These are phyloP conservation scores for Eremothecium cymbalariae DNA, from an alignment of 1,139 yeast species.

Conservation along the genomic window DNA sequence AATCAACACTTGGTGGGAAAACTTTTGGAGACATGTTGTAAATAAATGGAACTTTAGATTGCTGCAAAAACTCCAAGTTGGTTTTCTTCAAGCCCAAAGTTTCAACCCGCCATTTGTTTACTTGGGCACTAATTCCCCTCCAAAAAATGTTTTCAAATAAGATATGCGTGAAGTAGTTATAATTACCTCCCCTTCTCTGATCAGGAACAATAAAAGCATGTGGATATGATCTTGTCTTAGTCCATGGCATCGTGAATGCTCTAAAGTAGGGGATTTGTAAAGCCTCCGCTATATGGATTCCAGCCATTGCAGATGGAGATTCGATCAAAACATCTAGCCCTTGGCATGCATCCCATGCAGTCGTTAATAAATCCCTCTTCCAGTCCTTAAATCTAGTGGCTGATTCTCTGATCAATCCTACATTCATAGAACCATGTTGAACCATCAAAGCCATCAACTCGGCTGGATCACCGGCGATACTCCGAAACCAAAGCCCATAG, in stretches of 20 bases:
- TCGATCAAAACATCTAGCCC: conserved; percentile 79
- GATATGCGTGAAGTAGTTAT: conserved; percentile 84
- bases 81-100: conserved; percentile 61
- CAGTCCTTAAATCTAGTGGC: conserved; percentile 66
- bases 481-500: conserved; percentile 61
- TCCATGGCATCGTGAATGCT: conserved; percentile 99
- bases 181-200: conserved; percentile 84
- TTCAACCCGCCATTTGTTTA: conserved; percentile 77
- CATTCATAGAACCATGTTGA: conserved; percentile 78
- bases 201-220: conserved; percentile 96
- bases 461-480: conserved; percentile 88
- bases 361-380: conserved; percentile 60
- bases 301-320: conserved; percentile 93
- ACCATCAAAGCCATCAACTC: conserved; percentile 91
- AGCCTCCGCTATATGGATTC: conserved; percentile 91
- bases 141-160: conserved; percentile 88
- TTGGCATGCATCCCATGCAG: conserved; percentile 84
- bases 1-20: conserved; percentile 88
- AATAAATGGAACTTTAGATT: conserved; percentile 73
- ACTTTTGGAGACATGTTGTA: conserved; percentile 84
- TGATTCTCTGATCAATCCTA: conserved; percentile 77
- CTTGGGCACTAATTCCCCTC: conserved; percentile 87
- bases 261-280: conserved; percentile 81
- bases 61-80: conserved; percentile 60
- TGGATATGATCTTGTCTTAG: conserved; percentile 88